These are phyloP conservation scores for Paecilomyces sp. DNA, from an alignment of 2,329 filamentous ascomycete genomes.

Conservation along the genomic window DNA sequence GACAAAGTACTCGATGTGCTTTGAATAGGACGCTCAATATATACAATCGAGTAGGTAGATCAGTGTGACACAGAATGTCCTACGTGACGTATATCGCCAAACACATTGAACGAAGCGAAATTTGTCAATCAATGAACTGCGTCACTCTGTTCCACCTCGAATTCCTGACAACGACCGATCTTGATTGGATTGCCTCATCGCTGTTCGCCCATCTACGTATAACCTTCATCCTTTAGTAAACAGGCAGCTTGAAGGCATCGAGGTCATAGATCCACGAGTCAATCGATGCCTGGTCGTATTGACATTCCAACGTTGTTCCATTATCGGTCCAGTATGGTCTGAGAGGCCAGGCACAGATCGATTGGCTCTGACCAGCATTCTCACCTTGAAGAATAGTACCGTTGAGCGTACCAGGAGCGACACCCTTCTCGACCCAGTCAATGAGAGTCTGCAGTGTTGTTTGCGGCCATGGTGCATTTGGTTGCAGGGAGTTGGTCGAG, in stretches of 20 bases:
- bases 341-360: slow-evolving; percentile 28
- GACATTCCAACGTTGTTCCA: slow-evolving; percentile 31
- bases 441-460: slow-evolving; percentile 43
- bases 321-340: slow-evolving; percentile 24
- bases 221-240: slow-evolving; percentile 21
- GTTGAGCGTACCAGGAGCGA: slow-evolving; percentile 38
- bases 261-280: slow-evolving; percentile 35
- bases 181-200: neutral
- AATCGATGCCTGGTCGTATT: slow-evolving; percentile 30
- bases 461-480: slow-evolving; percentile 37
- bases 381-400: slow-evolving; percentile 28
- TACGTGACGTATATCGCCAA: neutral
- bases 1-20: neutral
- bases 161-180: neutral
- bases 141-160: neutral
- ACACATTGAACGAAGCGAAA: neutral
- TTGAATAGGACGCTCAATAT: neutral
- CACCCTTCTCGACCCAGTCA: slow-evolving; percentile 47
- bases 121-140: neutral
- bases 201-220: neutral
- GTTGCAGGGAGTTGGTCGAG: slow-evolving; percentile 38
- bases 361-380: slow-evolving; percentile 23
- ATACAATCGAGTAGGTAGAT: neutral
- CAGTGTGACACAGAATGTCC: neutral
- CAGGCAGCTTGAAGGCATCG: slow-evolving; percentile 31